Evolutionary conservation across 1,139 yeast genomes (phyloP).

Genomic region (Candida smagusa): DNA sequence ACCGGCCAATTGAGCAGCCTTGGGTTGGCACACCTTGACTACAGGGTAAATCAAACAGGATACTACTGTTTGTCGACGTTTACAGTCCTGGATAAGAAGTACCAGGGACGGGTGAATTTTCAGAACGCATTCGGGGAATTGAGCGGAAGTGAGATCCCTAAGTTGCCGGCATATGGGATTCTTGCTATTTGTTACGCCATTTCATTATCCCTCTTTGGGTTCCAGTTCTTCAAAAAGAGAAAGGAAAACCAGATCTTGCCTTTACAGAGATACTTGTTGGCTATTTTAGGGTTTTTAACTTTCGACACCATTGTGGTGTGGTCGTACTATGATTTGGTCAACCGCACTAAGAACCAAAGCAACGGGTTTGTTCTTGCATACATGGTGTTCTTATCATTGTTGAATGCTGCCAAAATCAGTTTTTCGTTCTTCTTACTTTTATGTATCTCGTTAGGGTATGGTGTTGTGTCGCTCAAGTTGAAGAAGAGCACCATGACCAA

Average conservation of each 20-base stretch:
- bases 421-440: constrained; percentile 85
- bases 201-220: constrained; percentile 76
- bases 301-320: constrained; percentile 84
- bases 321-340: constrained; percentile 86
- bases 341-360: constrained; percentile 47
- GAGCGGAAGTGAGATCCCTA: constrained; percentile 88
- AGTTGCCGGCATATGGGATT: constrained; percentile 83
- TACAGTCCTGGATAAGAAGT: constrained; percentile 43
- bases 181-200: constrained; percentile 81
- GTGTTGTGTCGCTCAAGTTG: constrained; percentile 84
- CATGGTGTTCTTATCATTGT: constrained; percentile 70
- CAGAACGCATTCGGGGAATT: constrained; percentile 90
- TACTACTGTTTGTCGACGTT: constrained; percentile 86
- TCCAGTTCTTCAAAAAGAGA: constrained; percentile 82
- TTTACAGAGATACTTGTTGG: constrained; percentile 85
- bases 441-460: constrained; percentile 88
- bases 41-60: constrained; percentile 72
- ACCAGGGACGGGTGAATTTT: constrained; percentile 66
- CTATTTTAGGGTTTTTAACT: constrained; percentile 78
- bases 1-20: constrained; percentile 53
- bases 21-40: constrained; percentile 61
- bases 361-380: constrained; percentile 63
- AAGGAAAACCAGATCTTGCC: constrained; percentile 76
- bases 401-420: constrained; percentile 79
- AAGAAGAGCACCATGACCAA: constrained; percentile 74